phyloP scores from a whole-genome alignment of 768 basidiomycete species.

The Mycena epipterygia region DNA sequence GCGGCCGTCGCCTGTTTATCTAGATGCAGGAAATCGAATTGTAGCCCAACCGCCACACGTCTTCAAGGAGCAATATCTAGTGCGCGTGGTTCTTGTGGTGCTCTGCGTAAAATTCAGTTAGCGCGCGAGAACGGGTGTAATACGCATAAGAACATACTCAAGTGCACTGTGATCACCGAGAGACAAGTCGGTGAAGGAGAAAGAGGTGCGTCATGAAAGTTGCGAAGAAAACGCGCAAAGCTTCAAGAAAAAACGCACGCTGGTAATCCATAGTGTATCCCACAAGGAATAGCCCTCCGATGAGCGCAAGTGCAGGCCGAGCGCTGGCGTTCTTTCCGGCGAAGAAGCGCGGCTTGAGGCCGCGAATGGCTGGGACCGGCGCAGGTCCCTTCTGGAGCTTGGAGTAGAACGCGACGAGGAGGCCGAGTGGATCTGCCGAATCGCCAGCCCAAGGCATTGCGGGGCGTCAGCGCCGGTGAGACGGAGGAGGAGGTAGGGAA shows the following conservation, averaged over 20 bases:
- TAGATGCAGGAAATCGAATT: too few species aligned
- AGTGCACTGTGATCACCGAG: neutral
- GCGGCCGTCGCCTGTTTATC: too few species aligned
- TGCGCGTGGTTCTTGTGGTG: neutral
- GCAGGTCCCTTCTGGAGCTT: neutral
- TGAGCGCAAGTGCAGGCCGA: neutral
- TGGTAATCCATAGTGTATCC: neutral
- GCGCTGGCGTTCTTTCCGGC: conserved; percentile 2
- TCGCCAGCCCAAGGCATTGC: neutral
- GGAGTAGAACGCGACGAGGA: neutral
- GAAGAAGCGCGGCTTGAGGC: neutral
- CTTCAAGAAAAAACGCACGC: neutral
- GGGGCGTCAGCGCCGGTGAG: too few species aligned
- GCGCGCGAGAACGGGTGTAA: too few species aligned
- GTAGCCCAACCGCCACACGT: too few species aligned
- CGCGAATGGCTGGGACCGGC: neutral
- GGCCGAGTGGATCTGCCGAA: neutral
- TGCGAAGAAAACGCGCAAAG: neutral
- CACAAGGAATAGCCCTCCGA: neutral
- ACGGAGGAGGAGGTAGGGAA: neutral
- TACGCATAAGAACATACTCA: neutral
- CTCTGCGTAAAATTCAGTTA: neutral
- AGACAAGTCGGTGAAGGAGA: neutral
- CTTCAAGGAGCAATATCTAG: too few species aligned
- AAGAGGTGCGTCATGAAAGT: neutral